Evolutionary conservation across 208 protist genomes (phyloP).

Genomic region (Endotrypanum monterogeii): DNA sequence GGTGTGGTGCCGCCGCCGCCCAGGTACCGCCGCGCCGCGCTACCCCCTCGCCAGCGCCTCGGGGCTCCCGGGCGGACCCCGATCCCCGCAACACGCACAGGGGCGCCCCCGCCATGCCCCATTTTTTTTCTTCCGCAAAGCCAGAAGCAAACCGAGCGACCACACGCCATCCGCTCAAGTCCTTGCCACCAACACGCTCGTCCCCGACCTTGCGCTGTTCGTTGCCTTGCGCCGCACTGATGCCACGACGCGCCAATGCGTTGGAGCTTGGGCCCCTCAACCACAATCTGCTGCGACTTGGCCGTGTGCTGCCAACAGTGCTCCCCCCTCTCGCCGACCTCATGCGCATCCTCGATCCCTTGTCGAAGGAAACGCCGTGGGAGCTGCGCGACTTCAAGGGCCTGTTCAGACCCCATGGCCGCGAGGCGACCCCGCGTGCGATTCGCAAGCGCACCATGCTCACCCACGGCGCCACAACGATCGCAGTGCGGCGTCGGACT

Average conservation of each 20-base stretch:
- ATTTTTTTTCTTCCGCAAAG: slow-evolving; percentile 39
- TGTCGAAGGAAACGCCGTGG: slow-evolving; percentile 33
- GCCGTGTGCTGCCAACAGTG: slow-evolving; percentile 40
- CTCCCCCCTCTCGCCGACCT: slow-evolving; percentile 39
- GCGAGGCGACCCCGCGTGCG: slow-evolving; percentile 30
- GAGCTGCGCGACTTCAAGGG: slow-evolving; percentile 39
- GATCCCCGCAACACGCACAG: slow-evolving; percentile 44
- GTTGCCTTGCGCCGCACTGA: slow-evolving; percentile 41
- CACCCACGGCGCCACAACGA: slow-evolving; percentile 31
- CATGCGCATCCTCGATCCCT: slow-evolving; percentile 40
- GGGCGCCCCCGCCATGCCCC: slow-evolving; percentile 40
- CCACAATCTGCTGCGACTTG: slow-evolving; percentile 41
- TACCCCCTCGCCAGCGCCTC: slow-evolving; percentile 36
- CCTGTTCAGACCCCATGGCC: slow-evolving; percentile 30
- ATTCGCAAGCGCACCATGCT: slow-evolving; percentile 41
- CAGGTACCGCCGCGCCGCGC: slow-evolving; percentile 39
- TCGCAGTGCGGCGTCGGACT: slow-evolving; percentile 27
- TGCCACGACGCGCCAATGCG: slow-evolving; percentile 31
- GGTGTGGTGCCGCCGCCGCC: slow-evolving; percentile 37
- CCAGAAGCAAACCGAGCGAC: slow-evolving; percentile 40
- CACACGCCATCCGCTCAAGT: slow-evolving; percentile 36
- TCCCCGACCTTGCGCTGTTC: slow-evolving; percentile 36
- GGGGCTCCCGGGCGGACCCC: slow-evolving; percentile 21
- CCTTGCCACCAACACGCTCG: slow-evolving; percentile 18
- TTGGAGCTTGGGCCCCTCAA: slow-evolving; percentile 45